phyloP scores from a whole-genome alignment of 305 asterid genomes.

The Fraxinus baroniana region DNA sequence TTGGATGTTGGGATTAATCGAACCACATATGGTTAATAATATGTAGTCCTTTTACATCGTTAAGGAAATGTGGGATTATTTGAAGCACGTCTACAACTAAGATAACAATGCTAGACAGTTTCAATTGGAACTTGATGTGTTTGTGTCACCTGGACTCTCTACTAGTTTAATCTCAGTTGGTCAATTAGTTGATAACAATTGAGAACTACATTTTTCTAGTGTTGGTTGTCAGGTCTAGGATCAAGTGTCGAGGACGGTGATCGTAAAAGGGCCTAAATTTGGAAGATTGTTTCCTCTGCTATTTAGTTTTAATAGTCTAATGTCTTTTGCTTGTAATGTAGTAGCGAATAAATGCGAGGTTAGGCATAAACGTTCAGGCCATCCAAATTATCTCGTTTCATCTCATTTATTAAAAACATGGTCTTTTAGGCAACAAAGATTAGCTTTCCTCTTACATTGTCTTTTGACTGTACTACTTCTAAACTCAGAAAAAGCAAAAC shows the following conservation, averaged over 20 bases:
- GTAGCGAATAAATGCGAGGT: neutral
- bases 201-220: neutral
- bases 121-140: neutral
- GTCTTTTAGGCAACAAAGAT: neutral
- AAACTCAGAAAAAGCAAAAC: neutral
- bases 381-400: neutral
- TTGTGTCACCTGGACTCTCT: neutral
- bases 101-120: neutral
- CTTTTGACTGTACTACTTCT: no score
- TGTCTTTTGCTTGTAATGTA: neutral
- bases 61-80: neutral
- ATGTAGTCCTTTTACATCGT: neutral
- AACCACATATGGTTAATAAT: neutral
- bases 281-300: neutral
- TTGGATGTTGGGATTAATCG: no score
- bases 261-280: neutral
- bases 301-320: neutral
- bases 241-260: neutral
- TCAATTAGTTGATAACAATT: neutral
- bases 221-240: neutral
- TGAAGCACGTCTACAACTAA: neutral
- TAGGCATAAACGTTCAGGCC: neutral
- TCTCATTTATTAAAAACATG: no score
- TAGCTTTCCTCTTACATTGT: neutral
- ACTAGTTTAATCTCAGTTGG: neutral